These are phyloP conservation scores for Bipolaris sorokiniana DNA, from an alignment of 2,329 filamentous ascomycete species.

Conservation along the genomic window DNA sequence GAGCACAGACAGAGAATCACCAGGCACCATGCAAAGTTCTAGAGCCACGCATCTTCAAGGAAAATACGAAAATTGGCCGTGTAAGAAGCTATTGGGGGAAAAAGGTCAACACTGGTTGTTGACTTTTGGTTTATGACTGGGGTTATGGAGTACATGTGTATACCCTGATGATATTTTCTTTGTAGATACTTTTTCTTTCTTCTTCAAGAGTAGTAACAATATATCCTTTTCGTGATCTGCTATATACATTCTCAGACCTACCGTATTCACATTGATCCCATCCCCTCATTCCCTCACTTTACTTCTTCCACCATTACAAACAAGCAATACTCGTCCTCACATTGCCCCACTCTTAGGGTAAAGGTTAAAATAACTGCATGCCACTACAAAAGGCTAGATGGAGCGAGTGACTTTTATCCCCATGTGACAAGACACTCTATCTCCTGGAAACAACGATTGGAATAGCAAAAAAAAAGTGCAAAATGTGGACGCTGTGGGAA, in stretches of 20 bases:
- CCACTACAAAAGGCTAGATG: too few relatives aligned
- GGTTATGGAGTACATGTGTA: conserved; percentile 8
- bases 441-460: too few relatives aligned
- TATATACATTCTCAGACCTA: background rate
- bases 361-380: too few relatives aligned
- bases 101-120: conserved; percentile 13
- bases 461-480: background rate
- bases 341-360: too few relatives aligned
- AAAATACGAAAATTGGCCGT: too few relatives aligned
- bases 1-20: conserved; percentile 25
- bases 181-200: conserved; percentile 16
- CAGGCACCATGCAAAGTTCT: conserved; percentile 22
- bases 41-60: background rate
- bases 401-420: too few relatives aligned
- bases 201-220: conserved; percentile 1
- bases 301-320: too few relatives aligned
- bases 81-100: too few relatives aligned
- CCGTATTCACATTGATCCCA: too few relatives aligned
- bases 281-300: too few relatives aligned
- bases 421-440: too few relatives aligned
- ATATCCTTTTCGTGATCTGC: background rate
- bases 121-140: conserved; percentile 5
- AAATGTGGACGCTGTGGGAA: conserved; percentile 33
- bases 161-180: conserved; percentile 18
- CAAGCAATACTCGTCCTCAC: too few relatives aligned